Evolutionary conservation across 2,329 filamentous ascomycete genomes (phyloP).

Genomic region (Monosporascus sp.): DNA sequence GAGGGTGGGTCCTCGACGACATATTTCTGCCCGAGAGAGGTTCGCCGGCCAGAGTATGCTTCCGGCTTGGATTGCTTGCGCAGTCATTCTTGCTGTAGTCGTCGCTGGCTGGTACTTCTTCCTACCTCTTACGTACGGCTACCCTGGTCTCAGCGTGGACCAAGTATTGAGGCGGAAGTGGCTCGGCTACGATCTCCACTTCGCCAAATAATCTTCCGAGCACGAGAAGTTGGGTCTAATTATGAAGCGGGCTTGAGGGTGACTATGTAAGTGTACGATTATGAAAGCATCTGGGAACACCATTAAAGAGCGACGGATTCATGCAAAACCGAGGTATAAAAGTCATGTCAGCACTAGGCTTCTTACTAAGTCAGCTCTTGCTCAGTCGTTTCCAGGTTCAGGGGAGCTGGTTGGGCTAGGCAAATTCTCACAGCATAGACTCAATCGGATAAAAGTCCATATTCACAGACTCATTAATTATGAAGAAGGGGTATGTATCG

Average conservation of each 20-base stretch:
- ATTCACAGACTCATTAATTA: too few relatives aligned
- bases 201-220: conserved; percentile 70
- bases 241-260: conserved; percentile 2
- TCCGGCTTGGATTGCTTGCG: conserved; percentile 72
- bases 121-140: conserved; percentile 90
- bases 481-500: too few relatives aligned
- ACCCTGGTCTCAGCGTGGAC: conserved; percentile 76
- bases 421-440: too few relatives aligned
- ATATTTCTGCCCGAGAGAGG: conserved; percentile 75
- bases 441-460: too few relatives aligned
- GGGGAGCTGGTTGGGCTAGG: too few relatives aligned
- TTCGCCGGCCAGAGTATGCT: conserved; percentile 73
- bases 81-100: conserved; percentile 62
- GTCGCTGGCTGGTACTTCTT: conserved; percentile 87
- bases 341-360: too few relatives aligned
- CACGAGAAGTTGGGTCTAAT: not conserved
- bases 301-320: too few relatives aligned
- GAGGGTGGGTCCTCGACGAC: conserved; percentile 41
- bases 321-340: too few relatives aligned
- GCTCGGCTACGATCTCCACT: conserved; percentile 96
- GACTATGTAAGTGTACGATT: conserved; percentile 20
- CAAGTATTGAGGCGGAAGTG: conserved; percentile 83
- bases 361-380: too few relatives aligned
- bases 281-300: conserved; percentile 7
- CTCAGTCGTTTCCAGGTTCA: too few relatives aligned